phyloP scores from a whole-genome alignment of 345 rosid species.

The Salix udensis region DNA sequence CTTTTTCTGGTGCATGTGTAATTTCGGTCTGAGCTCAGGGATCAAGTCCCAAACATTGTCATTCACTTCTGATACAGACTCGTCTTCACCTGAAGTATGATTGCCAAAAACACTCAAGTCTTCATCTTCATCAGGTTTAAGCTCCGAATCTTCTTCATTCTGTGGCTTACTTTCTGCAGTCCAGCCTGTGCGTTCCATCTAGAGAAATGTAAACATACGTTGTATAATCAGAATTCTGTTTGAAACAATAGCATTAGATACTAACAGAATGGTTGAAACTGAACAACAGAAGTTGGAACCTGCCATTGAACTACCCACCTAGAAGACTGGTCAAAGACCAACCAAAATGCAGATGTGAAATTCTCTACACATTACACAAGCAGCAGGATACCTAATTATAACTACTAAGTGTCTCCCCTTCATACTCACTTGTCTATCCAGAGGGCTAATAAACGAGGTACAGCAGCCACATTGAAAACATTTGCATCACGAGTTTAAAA shows the following conservation, averaged over 20 bases:
- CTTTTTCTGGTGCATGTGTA: constrained; percentile 70
- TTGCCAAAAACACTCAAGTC: constrained; percentile 28
- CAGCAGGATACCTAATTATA: not conserved
- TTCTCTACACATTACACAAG: not conserved
- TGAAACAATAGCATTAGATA: not conserved
- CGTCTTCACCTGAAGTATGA: constrained; percentile 18
- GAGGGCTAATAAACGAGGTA: not conserved
- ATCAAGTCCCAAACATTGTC: constrained; percentile 81
- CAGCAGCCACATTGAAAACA: not conserved
- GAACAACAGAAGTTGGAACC: not conserved
- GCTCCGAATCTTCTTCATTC: constrained; percentile 34
- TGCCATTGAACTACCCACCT: not conserved
- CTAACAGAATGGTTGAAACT: not conserved
- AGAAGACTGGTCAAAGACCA: not conserved
- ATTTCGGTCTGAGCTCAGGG: constrained; percentile 61
- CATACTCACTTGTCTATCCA: not conserved
- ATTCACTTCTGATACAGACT: constrained; percentile 37
- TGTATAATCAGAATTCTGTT: constrained; percentile 3
- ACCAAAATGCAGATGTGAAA: not conserved
- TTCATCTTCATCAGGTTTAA: constrained; percentile 25
- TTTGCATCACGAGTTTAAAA: not conserved
- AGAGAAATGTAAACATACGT: constrained; percentile 3
- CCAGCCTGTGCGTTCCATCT: constrained; percentile 47
- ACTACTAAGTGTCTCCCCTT: not conserved
- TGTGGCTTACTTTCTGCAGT: constrained; percentile 31